A percentile compares a stretch with the other conserved stretches of the same genome.
phyloP scores from a whole-genome alignment of 2,329 filamentous ascomycete genomes.

The Colletotrichum horii region DNA sequence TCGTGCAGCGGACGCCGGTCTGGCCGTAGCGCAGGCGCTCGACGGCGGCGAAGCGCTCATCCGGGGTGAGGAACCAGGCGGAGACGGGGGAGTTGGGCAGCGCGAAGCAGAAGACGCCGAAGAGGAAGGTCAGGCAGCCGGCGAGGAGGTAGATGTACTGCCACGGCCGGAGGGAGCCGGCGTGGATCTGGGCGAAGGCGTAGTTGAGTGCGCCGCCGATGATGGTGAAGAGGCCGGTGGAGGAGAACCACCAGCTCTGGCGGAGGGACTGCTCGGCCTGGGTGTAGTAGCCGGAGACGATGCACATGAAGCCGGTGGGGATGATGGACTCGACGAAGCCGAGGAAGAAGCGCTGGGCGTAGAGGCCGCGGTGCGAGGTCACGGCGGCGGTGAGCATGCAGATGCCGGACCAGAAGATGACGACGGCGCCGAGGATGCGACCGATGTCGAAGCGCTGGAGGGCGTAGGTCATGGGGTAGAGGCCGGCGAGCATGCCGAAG shows the following conservation, averaged over 20 bases:
- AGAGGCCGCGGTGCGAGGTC: conserved; percentile 67
- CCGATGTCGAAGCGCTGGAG: conserved; percentile 72
- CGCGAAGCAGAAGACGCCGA: conserved; percentile 68
- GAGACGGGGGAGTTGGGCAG: conserved; percentile 69
- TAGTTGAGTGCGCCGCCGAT: conserved; percentile 70
- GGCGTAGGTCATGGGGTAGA: conserved; percentile 75
- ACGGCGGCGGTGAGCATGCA: conserved; percentile 75
- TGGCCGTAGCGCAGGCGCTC: conserved; percentile 67
- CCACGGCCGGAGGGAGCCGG: conserved; percentile 63
- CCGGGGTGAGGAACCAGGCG: conserved; percentile 71
- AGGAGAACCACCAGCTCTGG: conserved; percentile 72
- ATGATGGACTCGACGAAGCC: conserved; percentile 69
- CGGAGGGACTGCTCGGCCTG: conserved; percentile 68
- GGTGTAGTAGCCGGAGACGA: conserved; percentile 67
- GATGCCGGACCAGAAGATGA: conserved; percentile 69
- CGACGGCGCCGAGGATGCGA: conserved; percentile 66
- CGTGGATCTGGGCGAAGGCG: conserved; percentile 67
- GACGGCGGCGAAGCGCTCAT: conserved; percentile 68
- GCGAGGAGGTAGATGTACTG: conserved; percentile 75
- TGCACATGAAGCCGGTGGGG: conserved; percentile 70
- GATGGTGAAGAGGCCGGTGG: conserved; percentile 64
- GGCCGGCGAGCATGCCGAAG: conserved; percentile 77
- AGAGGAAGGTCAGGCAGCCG: conserved; percentile 66
- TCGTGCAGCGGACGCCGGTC: conserved; percentile 66
- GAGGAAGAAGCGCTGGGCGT: conserved; percentile 69